phyloP scores from a whole-genome alignment of 2,329 filamentous ascomycete genomes.

The Zasmidium citrigriseum region DNA sequence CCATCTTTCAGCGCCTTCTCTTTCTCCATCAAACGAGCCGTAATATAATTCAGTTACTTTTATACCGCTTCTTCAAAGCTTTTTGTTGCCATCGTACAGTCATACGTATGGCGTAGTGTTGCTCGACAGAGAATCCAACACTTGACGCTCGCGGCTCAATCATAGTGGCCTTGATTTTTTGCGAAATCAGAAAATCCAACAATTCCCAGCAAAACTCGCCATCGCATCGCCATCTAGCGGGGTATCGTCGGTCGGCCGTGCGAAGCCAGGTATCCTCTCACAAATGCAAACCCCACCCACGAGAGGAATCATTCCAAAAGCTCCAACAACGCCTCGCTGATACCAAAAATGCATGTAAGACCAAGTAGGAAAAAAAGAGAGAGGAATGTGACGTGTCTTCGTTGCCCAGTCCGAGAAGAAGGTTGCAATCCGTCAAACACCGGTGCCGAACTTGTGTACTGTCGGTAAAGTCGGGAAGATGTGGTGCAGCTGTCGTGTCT shows the following conservation, averaged over 20 bases:
- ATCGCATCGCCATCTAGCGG: slow-evolving; percentile 16
- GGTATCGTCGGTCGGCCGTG: slow-evolving; percentile 25
- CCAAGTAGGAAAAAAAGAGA: slow-evolving; percentile 15
- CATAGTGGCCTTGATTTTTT: background rate
- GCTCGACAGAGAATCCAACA: background rate
- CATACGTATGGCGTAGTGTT: slow-evolving; percentile 1
- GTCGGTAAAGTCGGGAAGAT: slow-evolving; percentile 1
- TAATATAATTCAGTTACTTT: background rate
- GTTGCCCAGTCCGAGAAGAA: background rate
- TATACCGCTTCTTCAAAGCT: background rate
- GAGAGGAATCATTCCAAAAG: slow-evolving; percentile 32
- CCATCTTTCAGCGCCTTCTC: background rate
- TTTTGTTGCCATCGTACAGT: slow-evolving; percentile 1
- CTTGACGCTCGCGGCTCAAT: background rate
- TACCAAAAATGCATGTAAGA: slow-evolving; percentile 14
- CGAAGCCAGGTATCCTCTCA: slow-evolving; percentile 32
- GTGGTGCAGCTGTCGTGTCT: slow-evolving; percentile 13
- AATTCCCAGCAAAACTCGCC: slow-evolving; percentile 1
- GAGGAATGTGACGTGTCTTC: slow-evolving; percentile 1
- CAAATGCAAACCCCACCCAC: slow-evolving; percentile 13
- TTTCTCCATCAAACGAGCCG: too few species aligned
- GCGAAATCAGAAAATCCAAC: slow-evolving; percentile 1
- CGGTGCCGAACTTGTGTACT: background rate
- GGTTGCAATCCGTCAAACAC: background rate
- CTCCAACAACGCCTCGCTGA: slow-evolving; percentile 33